Evolutionary conservation across 345 rosid species (phyloP), one percentile per base, ranked within the genome.

Genomic region (Gossypium australe): DNA sequence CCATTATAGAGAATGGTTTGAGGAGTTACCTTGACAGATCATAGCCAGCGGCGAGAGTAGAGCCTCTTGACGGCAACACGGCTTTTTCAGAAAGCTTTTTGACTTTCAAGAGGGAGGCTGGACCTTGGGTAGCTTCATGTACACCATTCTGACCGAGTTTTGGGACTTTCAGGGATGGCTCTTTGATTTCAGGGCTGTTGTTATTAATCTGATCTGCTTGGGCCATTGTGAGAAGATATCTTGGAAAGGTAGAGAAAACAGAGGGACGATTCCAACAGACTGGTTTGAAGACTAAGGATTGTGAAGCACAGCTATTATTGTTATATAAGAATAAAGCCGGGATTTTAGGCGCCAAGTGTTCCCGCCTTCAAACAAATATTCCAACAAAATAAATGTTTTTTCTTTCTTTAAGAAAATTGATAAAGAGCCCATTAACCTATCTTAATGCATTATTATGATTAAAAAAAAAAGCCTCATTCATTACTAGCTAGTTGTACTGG

Each of bases 61-160:
- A 94, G 3, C 79, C 96, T 75, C 92, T 81, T 4, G 89, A 75
- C 0, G 97, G 97, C 78, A 92, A 74, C 9, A 91, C 85, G 16
- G 94, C 98, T 38, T 88, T 89, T 41, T 86, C 86, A 0, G 97
- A 93, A 66, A 93, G 96, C 76, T 80, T 93, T 67, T 91, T 86
- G 75, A 93, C 96, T 80, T 72, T 86, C 59, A 95, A 75, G 20
- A 79, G 70, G 11, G 81, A 24, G 38, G 45, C 22, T 3, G 68
- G 2, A 1, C 44, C 45, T 34, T 29, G 55, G 0, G 84, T 29
- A 12, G 61, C 71, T 45, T 70, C 78, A 20, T 78, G 76, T n/a
- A 55, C 61, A 27, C 86, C 85, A 61, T 85, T 86, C 18, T 77
- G 72, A 17, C 83, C 56, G 65, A 85, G 88, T 72, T 85, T 87